phyloP scores from a whole-genome alignment of 1,284 basidiomycete genomes.

The Schizophyllum commune region DNA sequence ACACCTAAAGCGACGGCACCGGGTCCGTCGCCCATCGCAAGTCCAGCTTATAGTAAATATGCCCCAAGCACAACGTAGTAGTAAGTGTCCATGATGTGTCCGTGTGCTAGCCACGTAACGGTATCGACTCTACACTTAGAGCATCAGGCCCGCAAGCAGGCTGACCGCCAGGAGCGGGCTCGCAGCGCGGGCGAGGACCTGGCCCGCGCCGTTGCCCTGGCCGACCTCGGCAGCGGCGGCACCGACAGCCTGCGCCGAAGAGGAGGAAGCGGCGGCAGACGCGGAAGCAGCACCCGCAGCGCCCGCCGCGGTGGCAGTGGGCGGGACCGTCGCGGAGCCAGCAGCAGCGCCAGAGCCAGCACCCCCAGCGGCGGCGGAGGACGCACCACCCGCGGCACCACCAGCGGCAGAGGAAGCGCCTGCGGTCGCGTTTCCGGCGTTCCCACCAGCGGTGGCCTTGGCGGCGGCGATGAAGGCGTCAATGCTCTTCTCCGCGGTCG shows the following conservation, averaged over 20 bases:
- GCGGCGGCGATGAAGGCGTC: slow-evolving; percentile 10
- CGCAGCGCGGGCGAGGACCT: slow-evolving; percentile 2
- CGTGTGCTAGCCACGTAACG: neutral
- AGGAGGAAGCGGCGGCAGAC: neutral
- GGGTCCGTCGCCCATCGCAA: neutral
- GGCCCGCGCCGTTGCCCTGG: slow-evolving; percentile 1
- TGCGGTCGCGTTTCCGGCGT: slow-evolving; percentile 1
- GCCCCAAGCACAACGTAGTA: neutral
- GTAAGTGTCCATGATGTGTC: neutral
- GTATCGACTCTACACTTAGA: slow-evolving; percentile 4
- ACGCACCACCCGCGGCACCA: neutral
- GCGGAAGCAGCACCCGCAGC: slow-evolving; percentile 5
- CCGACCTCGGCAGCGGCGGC: neutral
- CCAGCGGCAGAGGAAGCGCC: slow-evolving; percentile 2
- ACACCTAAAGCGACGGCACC: neutral
- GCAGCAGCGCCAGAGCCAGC: neutral
- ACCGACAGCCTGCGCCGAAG: neutral
- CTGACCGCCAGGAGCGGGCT: slow-evolving; percentile 10
- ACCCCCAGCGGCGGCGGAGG: neutral
- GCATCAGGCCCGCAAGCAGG: slow-evolving; percentile 8
- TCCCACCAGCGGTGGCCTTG: neutral
- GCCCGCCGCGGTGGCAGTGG: neutral
- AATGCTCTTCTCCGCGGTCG: slow-evolving; percentile 17
- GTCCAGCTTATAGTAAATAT: neutral
- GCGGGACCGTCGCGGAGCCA: neutral